Evolutionary conservation across 441 rosid genomes (phyloP).

Genomic region (Geranium incanum): DNA sequence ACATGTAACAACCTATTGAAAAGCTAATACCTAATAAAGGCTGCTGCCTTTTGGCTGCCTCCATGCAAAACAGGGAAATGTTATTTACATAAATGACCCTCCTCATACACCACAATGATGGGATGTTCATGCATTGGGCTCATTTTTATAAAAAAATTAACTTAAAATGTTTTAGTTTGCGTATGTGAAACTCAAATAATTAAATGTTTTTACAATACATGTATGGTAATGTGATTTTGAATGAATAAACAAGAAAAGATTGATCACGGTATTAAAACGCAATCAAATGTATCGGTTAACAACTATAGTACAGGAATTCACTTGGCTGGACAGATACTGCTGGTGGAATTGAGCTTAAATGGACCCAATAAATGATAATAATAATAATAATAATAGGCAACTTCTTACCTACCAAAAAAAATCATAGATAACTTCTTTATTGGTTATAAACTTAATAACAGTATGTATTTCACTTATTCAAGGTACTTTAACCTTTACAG

Average conservation of each 20-base stretch:
- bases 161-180: no score
- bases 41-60: no score
- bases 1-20: neutral
- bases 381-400: neutral
- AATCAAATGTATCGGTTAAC: neutral
- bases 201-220: neutral
- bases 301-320: neutral
- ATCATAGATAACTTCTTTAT: constrained; percentile 1
- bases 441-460: neutral
- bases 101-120: neutral
- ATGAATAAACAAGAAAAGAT: neutral
- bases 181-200: neutral
- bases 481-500: neutral
- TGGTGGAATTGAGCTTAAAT: neutral
- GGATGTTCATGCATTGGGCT: no score
- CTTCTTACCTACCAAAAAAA: neutral
- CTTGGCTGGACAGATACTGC: neutral
- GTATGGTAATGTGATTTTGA: neutral
- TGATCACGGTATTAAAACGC: neutral
- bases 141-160: no score
- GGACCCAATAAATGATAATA: neutral
- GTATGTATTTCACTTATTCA: constrained; percentile 1
- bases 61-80: no score
- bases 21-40: neutral
- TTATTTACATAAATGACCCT: neutral